Evolutionary conservation across 495 filamentous ascomycete genomes (phyloP).

Genomic region (Zalerion maritima): DNA sequence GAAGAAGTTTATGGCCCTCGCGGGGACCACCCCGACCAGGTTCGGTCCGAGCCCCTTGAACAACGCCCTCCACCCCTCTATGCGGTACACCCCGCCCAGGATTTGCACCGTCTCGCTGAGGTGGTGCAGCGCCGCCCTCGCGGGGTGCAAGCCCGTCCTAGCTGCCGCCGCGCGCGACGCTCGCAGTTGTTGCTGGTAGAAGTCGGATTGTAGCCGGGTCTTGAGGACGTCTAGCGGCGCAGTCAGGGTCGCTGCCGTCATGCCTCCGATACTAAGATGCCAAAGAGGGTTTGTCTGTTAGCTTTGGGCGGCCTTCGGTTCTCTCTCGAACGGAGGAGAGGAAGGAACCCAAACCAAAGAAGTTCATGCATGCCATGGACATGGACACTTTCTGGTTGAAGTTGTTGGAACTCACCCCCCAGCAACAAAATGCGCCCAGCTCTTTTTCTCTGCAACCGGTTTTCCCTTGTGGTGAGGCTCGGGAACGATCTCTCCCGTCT

Average conservation of each 20-base stretch:
- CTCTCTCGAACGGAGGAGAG: neutral
- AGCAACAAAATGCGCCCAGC: slow-evolving; percentile 80
- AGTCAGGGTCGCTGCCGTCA: slow-evolving; percentile 75
- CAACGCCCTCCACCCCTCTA: slow-evolving; percentile 68
- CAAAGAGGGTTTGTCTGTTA: slow-evolving; percentile 4
- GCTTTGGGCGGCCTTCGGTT: no score
- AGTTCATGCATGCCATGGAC: slow-evolving; percentile 2
- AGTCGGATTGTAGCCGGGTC: slow-evolving; percentile 79
- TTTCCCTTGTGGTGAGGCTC: slow-evolving; percentile 19
- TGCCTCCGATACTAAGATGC: slow-evolving; percentile 56
- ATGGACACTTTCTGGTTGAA: no score
- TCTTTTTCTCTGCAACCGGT: slow-evolving; percentile 37
- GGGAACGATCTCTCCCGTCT: slow-evolving; percentile 44
- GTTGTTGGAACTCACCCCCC: slow-evolving; percentile 49
- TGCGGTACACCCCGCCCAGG: slow-evolving; percentile 54
- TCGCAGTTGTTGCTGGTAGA: slow-evolving; percentile 59
- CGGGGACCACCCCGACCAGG: slow-evolving; percentile 74
- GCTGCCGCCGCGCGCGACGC: slow-evolving; percentile 27
- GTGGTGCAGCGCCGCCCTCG: slow-evolving; percentile 40
- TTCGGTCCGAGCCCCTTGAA: slow-evolving; percentile 87
- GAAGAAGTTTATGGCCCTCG: slow-evolving; percentile 77
- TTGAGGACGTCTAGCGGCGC: slow-evolving; percentile 84
- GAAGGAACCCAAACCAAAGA: slow-evolving; percentile 1
- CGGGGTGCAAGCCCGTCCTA: slow-evolving; percentile 25
- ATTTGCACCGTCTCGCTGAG: slow-evolving; percentile 71